Evolutionary conservation across 2,329 filamentous ascomycete genomes (phyloP), one percentile per base, ranked within the genome.

Genomic region (Domatiomyces globalis): DNA sequence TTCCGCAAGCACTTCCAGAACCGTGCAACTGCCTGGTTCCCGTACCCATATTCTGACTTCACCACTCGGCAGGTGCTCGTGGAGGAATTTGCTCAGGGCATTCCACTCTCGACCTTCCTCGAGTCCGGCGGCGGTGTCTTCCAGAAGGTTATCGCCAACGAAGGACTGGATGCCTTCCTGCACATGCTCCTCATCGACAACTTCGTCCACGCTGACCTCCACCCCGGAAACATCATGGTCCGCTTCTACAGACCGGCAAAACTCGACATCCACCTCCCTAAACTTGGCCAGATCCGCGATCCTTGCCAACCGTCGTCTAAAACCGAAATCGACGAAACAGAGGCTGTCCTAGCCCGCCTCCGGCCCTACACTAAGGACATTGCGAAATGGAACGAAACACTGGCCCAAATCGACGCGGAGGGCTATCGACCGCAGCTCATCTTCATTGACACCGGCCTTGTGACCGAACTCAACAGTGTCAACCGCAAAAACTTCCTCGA

Each of bases 151-250:
- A 94, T 98, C 56, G 89, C 92, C 2, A 83, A 94, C 52, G 90
- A 96, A 70, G 92, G 92, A 0, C 78, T 98, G 0, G 89, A 98
- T 65, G 89, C 90, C 2, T 98, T 98, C 67, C 71, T 98, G 48
- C 87, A 89, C 62, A 98, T 98, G 92, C 73, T 98, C 15, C 76
- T 98, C 10, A 83, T 98, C 42, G 92, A 98, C 67, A 98, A 98
- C 66, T 98, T 98, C 66, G 83, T 95, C 22, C 92, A 98, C 64
- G 90, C 92, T 4, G 92, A 98, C 65, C 72, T 98, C 27, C 92
- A 98, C 65, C 92, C 92, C 0, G 92, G 92, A 22, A 98, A 98
- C 66, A 96, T 98, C 69, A 96, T 98, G 89, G 90, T 98, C 46
- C 87, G 94, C 56, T 98, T 98, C 71, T 95, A 96, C 69, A 82